Percentiles rank a stretch among this genome's conserved stretches.
These are phyloP conservation scores for Galeopsis tetrahit DNA, from an alignment of 257 asterid genomes.

Conservation along the genomic window DNA sequence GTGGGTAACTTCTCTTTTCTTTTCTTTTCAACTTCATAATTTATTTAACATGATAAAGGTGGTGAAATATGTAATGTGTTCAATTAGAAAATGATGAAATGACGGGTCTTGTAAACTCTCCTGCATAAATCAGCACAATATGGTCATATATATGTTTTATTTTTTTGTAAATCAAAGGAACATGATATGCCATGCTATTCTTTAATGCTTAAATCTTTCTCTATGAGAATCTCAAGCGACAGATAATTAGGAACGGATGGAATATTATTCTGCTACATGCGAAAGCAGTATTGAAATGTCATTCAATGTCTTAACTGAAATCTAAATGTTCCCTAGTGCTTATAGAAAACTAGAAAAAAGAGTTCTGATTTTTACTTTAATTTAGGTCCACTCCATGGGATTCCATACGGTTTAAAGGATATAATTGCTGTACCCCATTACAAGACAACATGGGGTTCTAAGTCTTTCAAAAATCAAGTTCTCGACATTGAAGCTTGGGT, in stretches of 20 bases:
- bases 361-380: conserved; percentile 28
- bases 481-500: conserved; percentile 95
- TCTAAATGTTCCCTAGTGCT: neutral
- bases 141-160: neutral
- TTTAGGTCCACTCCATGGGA: conserved; percentile 94
- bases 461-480: conserved; percentile 68
- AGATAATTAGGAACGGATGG: no score
- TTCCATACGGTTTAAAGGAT: conserved; percentile 95
- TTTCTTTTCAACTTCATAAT: neutral
- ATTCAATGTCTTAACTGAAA: neutral
- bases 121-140: neutral
- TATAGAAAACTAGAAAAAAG: conserved; percentile 1
- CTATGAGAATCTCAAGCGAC: neutral
- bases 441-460: conserved; percentile 96
- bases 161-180: neutral
- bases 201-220: neutral
- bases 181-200: neutral
- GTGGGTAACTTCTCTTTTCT: conserved; percentile 37
- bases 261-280: neutral
- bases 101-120: neutral
- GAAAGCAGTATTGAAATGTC: neutral
- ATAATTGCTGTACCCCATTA: conserved; percentile 88
- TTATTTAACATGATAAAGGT: neutral
- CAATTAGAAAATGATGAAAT: neutral
- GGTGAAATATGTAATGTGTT: neutral